phyloP scores from a whole-genome alignment of 768 basidiomycete species.

The Lanmaoa rubissima region DNA sequence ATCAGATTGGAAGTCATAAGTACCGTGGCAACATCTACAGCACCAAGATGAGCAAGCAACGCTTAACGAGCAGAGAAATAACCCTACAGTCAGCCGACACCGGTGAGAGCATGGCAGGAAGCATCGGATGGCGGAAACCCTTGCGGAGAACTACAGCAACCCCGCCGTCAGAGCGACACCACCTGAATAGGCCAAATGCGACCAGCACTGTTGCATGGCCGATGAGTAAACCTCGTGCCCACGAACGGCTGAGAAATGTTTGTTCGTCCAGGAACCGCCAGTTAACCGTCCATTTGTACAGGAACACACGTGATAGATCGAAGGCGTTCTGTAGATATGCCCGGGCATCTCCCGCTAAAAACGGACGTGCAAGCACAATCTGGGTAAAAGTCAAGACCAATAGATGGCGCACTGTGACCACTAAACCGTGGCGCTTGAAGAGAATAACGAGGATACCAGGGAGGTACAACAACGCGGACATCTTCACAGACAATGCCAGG shows the following conservation, averaged over 20 bases:
- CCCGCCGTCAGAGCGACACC: conserved; percentile 78
- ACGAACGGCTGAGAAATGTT: conserved; percentile 64
- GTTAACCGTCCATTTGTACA: conserved; percentile 98
- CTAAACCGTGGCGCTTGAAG: conserved; percentile 68
- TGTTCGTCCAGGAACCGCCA: conserved; percentile 86
- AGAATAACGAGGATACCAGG: conserved; percentile 84
- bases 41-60: conserved; percentile 14
- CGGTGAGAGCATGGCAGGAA: conserved; percentile 44
- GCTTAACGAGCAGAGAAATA: background rate
- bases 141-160: conserved; percentile 50
- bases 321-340: conserved; percentile 79
- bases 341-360: conserved; percentile 56
- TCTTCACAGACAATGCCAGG: conserved; percentile 84
- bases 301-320: conserved; percentile 82
- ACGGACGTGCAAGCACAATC: conserved; percentile 63
- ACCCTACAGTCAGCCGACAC: conserved; percentile 66
- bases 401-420: conserved; percentile 50
- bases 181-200: conserved; percentile 67
- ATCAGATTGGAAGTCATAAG: conserved; percentile 91
- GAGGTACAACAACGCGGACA: conserved; percentile 88
- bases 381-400: conserved; percentile 43
- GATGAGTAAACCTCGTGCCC: conserved; percentile 61
- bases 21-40: conserved; percentile 70
- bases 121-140: conserved; percentile 50
- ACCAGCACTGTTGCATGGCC: conserved; percentile 62